Percentiles rank a stretch among this genome's conserved stretches.
These are phyloP conservation scores for Leptographium procerum DNA, from an alignment of 2,329 filamentous ascomycete species.

Conservation along the genomic window DNA sequence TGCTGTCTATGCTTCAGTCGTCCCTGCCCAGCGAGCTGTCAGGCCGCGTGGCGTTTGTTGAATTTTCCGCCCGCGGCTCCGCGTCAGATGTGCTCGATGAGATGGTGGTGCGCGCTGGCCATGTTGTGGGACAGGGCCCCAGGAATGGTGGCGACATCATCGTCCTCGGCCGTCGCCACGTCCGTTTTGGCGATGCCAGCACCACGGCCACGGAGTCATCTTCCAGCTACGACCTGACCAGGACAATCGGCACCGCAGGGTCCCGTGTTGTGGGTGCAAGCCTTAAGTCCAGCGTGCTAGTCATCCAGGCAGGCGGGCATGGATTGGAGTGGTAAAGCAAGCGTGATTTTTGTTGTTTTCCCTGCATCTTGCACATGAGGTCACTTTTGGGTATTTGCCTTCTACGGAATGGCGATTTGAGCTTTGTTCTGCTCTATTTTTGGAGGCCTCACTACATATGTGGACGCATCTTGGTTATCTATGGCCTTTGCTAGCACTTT, in stretches of 20 bases:
- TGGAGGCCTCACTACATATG: background rate
- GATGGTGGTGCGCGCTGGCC: conserved; percentile 40
- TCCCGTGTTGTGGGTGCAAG: conserved; percentile 47
- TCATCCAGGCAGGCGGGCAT: conserved; percentile 48
- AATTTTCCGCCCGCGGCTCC: conserved; percentile 27
- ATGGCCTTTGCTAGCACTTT: background rate
- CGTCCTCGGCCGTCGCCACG: conserved; percentile 48
- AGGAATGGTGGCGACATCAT: conserved; percentile 62
- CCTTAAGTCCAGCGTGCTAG: conserved; percentile 55
- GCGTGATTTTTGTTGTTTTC: background rate
- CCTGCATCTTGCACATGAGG: background rate
- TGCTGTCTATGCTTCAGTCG: conserved; percentile 23
- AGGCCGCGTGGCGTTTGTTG: conserved; percentile 34
- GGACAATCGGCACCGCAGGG: conserved; percentile 47
- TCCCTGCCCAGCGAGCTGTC: conserved; percentile 22
- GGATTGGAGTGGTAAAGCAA: conserved; percentile 7
- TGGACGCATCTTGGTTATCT: background rate
- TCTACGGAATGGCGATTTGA: background rate
- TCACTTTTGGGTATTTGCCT: background rate
- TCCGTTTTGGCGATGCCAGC: conserved; percentile 15
- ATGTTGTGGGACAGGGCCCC: conserved; percentile 45
- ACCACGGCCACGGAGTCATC: conserved; percentile 11
- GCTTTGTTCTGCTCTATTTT: background rate
- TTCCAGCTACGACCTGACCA: conserved; percentile 29
- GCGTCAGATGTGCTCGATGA: conserved; percentile 28